Base-by-base conservation (phyloP, 1,284 basidiomycete genomes). In the Ceraceosorus bombacis region DNA sequence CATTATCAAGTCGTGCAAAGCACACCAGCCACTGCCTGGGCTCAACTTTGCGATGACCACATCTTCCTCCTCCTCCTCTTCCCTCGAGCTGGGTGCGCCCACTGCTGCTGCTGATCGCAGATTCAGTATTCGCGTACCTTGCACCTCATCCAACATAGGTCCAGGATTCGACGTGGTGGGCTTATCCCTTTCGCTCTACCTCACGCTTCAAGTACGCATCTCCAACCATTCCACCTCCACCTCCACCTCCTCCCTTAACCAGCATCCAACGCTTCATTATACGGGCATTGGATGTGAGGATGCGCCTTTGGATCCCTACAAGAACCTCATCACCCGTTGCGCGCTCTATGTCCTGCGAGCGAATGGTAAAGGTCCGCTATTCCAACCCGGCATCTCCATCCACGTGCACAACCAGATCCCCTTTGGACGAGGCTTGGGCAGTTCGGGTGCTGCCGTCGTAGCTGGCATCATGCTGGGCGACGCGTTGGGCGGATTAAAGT, bases 81-180 rank as follows among this genome's bases (percentile, higher is more conserved):
- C 27, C 27, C 27, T 27, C 27, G 27, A 27, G 27, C 27, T 49
- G 48, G 48, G n/a, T 49, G n/a, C 48, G 2, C n/a, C 48, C 15
- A 13, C 55, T 15, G 36, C 55, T 15, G 36, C 55, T 36, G 40
- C 39, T n/a, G 38, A 36, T 37, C 55, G 59, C 17, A 43, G 39
- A 39, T 83, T 83, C 77, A 80, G 74, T 12, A 90, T 98, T 79
- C 83, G 82, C 69, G 89, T 98, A 56, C 94, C 94, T 7, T 91
- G 91, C 27, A 97, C 94, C 1, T 94, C 93, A 60, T 94, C 94
- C 67, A 98, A 98, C 82, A 93, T 98, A 74, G 94, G 94, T 2
- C 95, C 95, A 37, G 95, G 95, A 10, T 98, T 98, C 79, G 95
- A 99, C 78, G 95, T 98, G 62, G 90, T 96, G 66, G 95, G 95